Evolutionary conservation across 495 filamentous ascomycete genomes (phyloP), one percentile per base, ranked within the genome.

Genomic region (Podospora sp.): DNA sequence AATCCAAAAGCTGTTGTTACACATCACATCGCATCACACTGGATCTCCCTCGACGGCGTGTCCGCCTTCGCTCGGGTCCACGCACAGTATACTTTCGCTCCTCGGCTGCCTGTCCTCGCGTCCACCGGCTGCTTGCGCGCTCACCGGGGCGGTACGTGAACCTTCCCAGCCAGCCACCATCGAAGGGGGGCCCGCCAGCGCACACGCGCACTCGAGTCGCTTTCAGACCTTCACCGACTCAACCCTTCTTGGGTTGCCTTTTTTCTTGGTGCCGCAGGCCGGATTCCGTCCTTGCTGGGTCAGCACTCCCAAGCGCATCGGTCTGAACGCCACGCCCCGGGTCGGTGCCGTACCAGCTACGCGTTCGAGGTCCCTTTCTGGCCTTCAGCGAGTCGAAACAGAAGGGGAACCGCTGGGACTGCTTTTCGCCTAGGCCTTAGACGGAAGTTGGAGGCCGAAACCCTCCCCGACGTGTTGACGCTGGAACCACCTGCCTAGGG

Each of bases 1-100:
- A 58, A 16, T 25, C 61, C 66, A 50, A 65, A 64, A 21, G 27
- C 68, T 66, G 72, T 75, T 66, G 72, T 75, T 68, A 71, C 68
- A 74, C 71, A 75, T 29, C 65, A 58, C 65, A 29, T 55, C 35
- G 62, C 5, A 22, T 11, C 61, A 50, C 24, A 36, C 29, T 49
- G 21, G 20, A 58, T 14, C n/a, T 46, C 11, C n/a, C 26, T 65
- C 40, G 14, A 46, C 40, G 40, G 40, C 40, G 40, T 46, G 40
- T 11, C 40, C 40, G 14, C 40, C 40, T 14, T 46, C 29, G 40
- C 40, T 46, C 40, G 40, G 40, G 2, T 46, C 40, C 40, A 46
- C 40, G 40, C 40, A 46, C 40, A 11, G 40, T 46, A 46, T 46
- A 46, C 40, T 6, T 46, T 46, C 40, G 40, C 40, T 46, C 40